Conservation (phyloP, 768 basidiomycete genomes). For the Amanita fuliginea region DNA sequence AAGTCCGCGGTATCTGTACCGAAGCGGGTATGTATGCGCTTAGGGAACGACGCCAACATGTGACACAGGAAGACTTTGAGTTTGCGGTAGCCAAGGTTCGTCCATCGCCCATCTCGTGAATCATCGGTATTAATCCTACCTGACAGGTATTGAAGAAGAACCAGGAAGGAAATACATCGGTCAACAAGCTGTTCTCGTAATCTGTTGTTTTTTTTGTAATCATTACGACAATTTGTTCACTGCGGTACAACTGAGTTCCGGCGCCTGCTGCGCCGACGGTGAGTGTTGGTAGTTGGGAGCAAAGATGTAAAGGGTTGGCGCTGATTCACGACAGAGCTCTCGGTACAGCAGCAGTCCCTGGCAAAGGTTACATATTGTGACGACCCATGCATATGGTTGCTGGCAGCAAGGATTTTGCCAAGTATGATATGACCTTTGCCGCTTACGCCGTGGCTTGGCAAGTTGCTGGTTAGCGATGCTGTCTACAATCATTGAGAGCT, state of each 20-base stretch:
- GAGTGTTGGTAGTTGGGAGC: neutral
- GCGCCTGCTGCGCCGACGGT: neutral
- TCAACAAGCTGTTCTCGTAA: slow-evolving; percentile 73
- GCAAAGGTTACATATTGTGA: too few species aligned
- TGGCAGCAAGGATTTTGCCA: too few species aligned
- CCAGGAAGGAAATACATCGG: slow-evolving; percentile 79
- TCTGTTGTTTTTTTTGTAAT: slow-evolving; percentile 4
- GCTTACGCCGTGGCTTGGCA: too few species aligned
- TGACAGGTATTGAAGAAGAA: slow-evolving; percentile 75
- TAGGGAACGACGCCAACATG: slow-evolving; percentile 90
- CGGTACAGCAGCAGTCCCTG: too few species aligned
- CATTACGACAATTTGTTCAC: too few species aligned
- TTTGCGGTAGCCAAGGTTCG: slow-evolving; percentile 11
- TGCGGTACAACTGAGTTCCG: neutral
- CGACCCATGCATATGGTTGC: too few species aligned
- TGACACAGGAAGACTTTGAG: slow-evolving; percentile 56
- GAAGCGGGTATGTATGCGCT: slow-evolving; percentile 87
- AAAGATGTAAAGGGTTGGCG: neutral
- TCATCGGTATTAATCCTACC: neutral
- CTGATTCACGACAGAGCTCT: too few species aligned
- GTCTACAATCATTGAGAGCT: too few species aligned
- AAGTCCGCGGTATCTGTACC: slow-evolving; percentile 59
- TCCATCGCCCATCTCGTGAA: neutral
- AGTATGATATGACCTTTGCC: too few species aligned
- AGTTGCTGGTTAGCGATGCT: too few species aligned